Conservation (phyloP, 305 asterid genomes). For the Plantago rigida region DNA sequence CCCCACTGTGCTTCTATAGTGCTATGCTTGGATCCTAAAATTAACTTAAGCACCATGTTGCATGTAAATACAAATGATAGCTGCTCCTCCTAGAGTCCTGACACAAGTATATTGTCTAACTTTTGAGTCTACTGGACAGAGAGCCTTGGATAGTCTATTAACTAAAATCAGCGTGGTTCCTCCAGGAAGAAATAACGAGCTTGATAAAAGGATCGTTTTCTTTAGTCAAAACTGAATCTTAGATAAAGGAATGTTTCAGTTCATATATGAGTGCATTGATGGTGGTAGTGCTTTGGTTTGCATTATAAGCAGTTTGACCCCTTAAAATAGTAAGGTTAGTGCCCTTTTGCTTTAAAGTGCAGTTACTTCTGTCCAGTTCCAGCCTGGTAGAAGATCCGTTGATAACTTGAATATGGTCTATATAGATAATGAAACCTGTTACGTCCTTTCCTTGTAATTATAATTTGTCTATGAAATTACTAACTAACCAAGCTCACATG, state of each 20-base stretch:
- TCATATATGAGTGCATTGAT: neutral
- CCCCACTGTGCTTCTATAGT: too few species aligned
- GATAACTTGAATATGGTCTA: neutral
- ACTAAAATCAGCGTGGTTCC: too few species aligned
- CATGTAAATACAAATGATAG: too few species aligned
- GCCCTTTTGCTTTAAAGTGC: neutral
- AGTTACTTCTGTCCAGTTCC: neutral
- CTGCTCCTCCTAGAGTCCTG: too few species aligned
- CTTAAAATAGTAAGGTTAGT: neutral
- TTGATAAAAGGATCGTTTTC: too few species aligned
- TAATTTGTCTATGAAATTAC: constrained; percentile 1
- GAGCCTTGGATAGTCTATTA: too few species aligned
- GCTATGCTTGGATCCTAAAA: too few species aligned
- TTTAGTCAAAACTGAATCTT: neutral
- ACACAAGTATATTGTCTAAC: too few species aligned
- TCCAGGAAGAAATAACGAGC: too few species aligned
- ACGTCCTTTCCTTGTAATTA: neutral
- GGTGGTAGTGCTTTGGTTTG: neutral
- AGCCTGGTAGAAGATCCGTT: neutral
- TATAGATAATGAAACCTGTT: neutral
- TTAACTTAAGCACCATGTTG: too few species aligned
- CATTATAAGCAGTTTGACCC: neutral
- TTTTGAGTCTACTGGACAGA: too few species aligned
- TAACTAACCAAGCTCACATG: constrained; percentile 7
- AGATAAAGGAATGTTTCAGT: neutral